Evolutionary conservation across 352 stramenopile genomes (phyloP).

Genomic region (Phytophthora kernoviae): DNA sequence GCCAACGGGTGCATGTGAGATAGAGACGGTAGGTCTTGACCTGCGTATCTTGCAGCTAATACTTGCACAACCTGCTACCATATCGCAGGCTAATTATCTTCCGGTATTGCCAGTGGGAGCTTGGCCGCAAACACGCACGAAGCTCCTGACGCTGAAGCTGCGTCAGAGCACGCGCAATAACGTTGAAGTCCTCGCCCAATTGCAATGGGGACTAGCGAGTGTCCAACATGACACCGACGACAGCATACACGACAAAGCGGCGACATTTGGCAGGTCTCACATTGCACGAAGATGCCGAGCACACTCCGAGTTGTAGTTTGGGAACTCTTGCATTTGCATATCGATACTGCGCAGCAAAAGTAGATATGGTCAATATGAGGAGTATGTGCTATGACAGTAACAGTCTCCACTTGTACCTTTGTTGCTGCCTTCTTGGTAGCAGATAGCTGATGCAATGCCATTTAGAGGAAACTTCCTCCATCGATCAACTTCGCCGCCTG

Average conservation of each 20-base stretch:
- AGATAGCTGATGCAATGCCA: conserved; percentile 24
- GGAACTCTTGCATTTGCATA: conserved; percentile 46
- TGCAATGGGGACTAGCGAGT: conserved; percentile 32
- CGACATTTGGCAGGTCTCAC: conserved; percentile 42
- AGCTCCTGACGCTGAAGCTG: not conserved
- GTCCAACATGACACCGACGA: conserved; percentile 51
- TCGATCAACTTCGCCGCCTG: conserved; percentile 54
- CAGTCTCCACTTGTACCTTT: conserved; percentile 7
- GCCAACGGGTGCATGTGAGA: too few relatives aligned
- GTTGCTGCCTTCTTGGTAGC: conserved; percentile 14
- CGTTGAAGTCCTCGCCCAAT: conserved; percentile 9
- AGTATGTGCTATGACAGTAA: not conserved
- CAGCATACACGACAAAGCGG: conserved; percentile 60
- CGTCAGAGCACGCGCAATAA: conserved; percentile 17
- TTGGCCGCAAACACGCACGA: conserved; percentile 14
- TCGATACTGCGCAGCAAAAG: conserved; percentile 15
- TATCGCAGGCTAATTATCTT: conserved; percentile 9
- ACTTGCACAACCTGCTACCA: too few relatives aligned
- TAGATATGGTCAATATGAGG: not conserved
- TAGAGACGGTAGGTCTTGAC: too few relatives aligned
- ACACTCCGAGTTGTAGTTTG: conserved; percentile 27
- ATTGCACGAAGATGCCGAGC: conserved; percentile 54
- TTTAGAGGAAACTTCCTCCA: conserved; percentile 69
- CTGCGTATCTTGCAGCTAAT: too few relatives aligned
- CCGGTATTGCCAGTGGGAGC: conserved; percentile 12